Evolutionary conservation across 1,284 basidiomycete genomes (phyloP).

Genomic region (Leccinum variabile): DNA sequence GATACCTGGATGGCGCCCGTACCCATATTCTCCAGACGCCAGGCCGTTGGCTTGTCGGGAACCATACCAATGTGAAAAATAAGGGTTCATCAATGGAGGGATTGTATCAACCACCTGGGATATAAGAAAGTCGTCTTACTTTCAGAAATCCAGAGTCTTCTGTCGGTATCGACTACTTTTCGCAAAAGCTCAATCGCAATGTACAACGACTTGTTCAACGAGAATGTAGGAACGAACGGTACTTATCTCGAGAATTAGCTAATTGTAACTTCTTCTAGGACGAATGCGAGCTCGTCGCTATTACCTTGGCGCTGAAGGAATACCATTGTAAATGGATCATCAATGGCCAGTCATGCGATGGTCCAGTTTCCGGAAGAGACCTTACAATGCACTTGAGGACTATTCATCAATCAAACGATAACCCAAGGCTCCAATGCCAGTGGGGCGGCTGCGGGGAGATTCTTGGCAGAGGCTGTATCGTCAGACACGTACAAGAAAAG

Average conservation of each 20-base stretch:
- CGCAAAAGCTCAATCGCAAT: not conserved
- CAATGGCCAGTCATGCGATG: conserved; percentile 16
- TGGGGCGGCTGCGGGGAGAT: conserved; percentile 20
- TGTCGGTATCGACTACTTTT: not conserved
- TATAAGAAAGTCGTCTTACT: conserved; percentile 9
- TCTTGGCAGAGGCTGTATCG: conserved; percentile 19
- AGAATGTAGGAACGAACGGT: conserved; percentile 14
- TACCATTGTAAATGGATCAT: conserved; percentile 14
- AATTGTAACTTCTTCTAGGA: conserved; percentile 13
- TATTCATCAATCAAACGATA: conserved; percentile 8
- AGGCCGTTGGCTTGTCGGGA: conserved; percentile 21
- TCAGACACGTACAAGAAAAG: conserved; percentile 25
- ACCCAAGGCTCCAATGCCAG: conserved; percentile 10
- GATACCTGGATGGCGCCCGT: not conserved
- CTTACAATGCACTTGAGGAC: conserved; percentile 23
- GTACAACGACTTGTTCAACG: conserved; percentile 20
- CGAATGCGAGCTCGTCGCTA: conserved; percentile 14
- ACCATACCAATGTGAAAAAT: conserved; percentile 19
- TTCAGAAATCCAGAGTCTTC: not conserved
- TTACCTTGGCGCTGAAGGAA: not conserved
- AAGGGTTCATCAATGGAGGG: conserved; percentile 2
- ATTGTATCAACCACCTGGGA: conserved; percentile 7
- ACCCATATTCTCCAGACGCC: conserved; percentile 7
- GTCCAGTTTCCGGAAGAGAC: conserved; percentile 13
- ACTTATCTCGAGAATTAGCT: not conserved